A percentile compares a stretch with the other conserved stretches of the same genome.
Evolutionary conservation across 192 early-diverging fungal genomes (phyloP).

Genomic region (Phlyctochytrium planicorne): DNA sequence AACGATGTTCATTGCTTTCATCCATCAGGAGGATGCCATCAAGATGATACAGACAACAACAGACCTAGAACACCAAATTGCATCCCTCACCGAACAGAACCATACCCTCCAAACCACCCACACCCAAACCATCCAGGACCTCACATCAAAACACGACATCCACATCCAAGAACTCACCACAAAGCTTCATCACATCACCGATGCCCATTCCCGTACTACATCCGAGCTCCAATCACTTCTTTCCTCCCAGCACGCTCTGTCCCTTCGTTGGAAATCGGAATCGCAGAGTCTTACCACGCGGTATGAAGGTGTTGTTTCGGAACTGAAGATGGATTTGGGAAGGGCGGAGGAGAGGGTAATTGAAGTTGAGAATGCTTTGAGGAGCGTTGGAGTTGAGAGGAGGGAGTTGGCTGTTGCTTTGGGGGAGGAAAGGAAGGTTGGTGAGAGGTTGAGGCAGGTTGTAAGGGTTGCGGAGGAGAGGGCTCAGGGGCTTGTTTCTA

Average conservation of each 20-base stretch:
- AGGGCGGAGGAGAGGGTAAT: slow-evolving; percentile 14
- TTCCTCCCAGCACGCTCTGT: slow-evolving; percentile 31
- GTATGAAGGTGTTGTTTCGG: slow-evolving; percentile 30
- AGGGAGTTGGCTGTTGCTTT: slow-evolving; percentile 30
- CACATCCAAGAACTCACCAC: slow-evolving; percentile 36
- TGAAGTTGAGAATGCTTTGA: slow-evolving; percentile 26
- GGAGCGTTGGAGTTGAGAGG: neutral
- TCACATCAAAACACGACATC: neutral
- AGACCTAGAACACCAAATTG: slow-evolving; percentile 46
- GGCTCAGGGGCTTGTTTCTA: slow-evolving; percentile 22
- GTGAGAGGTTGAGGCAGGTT: slow-evolving; percentile 13
- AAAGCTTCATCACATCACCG: slow-evolving; percentile 34
- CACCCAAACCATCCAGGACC: slow-evolving; percentile 5
- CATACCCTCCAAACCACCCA: slow-evolving; percentile 22
- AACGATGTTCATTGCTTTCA: neutral
- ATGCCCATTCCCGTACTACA: slow-evolving; percentile 40
- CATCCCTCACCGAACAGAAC: no score
- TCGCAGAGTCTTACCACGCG: slow-evolving; percentile 10
- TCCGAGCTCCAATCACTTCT: slow-evolving; percentile 43
- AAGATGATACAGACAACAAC: slow-evolving; percentile 26
- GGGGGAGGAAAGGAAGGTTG: slow-evolving; percentile 35
- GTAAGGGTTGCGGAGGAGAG: slow-evolving; percentile 26
- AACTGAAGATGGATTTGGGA: slow-evolving; percentile 24
- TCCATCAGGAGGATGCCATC: slow-evolving; percentile 32
- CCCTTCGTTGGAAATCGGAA: slow-evolving; percentile 34